These are phyloP conservation scores for Hansenula anomala DNA, from an alignment of 1,139 yeast genomes.

Conservation along the genomic window DNA sequence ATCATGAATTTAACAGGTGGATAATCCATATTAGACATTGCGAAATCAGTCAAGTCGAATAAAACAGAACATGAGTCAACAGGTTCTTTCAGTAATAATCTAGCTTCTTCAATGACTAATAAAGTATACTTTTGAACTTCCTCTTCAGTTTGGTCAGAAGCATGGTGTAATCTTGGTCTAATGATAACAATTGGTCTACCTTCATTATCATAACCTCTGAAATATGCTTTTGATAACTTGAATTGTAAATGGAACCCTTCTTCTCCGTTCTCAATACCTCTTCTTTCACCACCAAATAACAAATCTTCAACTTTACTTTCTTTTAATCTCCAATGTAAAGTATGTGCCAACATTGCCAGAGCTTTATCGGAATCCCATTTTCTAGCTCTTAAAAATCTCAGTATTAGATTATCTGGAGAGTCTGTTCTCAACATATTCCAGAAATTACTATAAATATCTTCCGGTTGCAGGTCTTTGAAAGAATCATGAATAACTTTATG, in stretches of 20 bases:
- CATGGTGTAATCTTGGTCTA: slow-evolving; percentile 68
- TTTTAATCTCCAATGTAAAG: slow-evolving; percentile 64
- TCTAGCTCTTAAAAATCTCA: slow-evolving; percentile 69
- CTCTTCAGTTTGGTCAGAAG: slow-evolving; percentile 62
- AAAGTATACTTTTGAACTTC: slow-evolving; percentile 67
- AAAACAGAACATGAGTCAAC: slow-evolving; percentile 68
- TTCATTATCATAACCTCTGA: slow-evolving; percentile 59
- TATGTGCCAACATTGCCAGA: slow-evolving; percentile 58
- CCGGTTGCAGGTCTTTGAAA: slow-evolving; percentile 37
- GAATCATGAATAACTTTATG: slow-evolving; percentile 28
- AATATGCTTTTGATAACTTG: slow-evolving; percentile 54
- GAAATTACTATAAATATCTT: slow-evolving; percentile 40
- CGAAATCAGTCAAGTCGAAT: slow-evolving; percentile 72
- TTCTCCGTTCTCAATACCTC: slow-evolving; percentile 24
- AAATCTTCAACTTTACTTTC: slow-evolving; percentile 55
- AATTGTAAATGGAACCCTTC: slow-evolving; percentile 31
- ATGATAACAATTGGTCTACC: slow-evolving; percentile 70
- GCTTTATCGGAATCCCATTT: slow-evolving; percentile 66
- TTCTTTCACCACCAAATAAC: slow-evolving; percentile 57
- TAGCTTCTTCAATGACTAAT: slow-evolving; percentile 62
- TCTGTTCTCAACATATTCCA: slow-evolving; percentile 61
- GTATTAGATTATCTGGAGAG: slow-evolving; percentile 61
- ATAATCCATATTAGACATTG: slow-evolving; percentile 80
- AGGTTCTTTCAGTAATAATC: slow-evolving; percentile 59
- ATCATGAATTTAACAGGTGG: slow-evolving; percentile 75